Evolutionary conservation across 768 basidiomycete genomes (phyloP).

Genomic region (Xanthoconium purpureum): DNA sequence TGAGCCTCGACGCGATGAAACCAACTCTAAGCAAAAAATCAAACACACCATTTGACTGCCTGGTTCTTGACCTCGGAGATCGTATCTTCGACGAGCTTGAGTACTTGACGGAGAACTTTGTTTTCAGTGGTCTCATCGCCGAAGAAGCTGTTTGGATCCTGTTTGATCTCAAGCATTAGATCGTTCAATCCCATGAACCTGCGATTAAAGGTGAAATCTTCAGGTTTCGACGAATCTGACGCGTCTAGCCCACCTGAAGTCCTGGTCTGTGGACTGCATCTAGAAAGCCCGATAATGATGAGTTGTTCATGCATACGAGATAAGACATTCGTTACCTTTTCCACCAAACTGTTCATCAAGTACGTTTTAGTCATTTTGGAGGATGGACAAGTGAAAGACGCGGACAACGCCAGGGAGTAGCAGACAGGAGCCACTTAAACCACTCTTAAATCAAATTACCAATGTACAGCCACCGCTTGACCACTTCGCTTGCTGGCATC

Average conservation of each 20-base stretch:
- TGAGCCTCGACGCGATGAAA: conserved; percentile 5
- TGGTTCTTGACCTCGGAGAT: conserved; percentile 99
- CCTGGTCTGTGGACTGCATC: conserved; percentile 92
- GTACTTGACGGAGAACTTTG: conserved; percentile 79
- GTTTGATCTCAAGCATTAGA: conserved; percentile 82
- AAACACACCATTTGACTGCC: conserved; percentile 85
- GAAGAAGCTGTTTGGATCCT: conserved; percentile 68
- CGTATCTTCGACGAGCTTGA: conserved; percentile 86
- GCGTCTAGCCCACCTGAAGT: conserved; percentile 62
- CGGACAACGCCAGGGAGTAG: not conserved
- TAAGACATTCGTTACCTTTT: conserved; percentile 53
- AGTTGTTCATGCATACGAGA: not conserved
- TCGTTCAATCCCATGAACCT: conserved; percentile 98
- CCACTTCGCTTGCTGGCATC: no score
- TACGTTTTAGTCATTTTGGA: conserved; percentile 79
- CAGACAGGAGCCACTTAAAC: conserved; percentile 24
- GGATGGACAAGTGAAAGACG: not conserved
- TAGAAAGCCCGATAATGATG: conserved; percentile 29
- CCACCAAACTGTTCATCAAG: conserved; percentile 79
- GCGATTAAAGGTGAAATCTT: conserved; percentile 13
- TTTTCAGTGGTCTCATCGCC: conserved; percentile 86
- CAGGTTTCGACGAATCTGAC: conserved; percentile 13
- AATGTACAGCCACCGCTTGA: conserved; percentile 16
- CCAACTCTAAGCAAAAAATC: not conserved
- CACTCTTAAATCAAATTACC: not conserved